Evolutionary conservation across 352 stramenopile species (phyloP).

Genomic region (Blastocystis sp.): DNA sequence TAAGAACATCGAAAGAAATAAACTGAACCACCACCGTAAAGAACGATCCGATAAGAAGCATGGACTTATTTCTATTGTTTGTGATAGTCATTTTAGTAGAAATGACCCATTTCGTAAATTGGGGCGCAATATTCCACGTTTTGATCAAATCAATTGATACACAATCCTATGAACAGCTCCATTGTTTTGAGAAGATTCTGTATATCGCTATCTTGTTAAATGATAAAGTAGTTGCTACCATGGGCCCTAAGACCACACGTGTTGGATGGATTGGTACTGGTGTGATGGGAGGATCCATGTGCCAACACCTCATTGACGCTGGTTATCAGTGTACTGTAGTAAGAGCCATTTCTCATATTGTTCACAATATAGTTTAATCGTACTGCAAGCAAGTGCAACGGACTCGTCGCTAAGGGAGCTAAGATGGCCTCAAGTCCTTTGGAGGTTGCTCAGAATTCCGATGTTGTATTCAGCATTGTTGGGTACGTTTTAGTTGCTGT

Average conservation of each 20-base stretch:
- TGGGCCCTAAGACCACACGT: slow-evolving; percentile 69
- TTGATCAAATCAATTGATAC: neutral
- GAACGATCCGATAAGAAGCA: slow-evolving; percentile 39
- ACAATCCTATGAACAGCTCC: slow-evolving; percentile 18
- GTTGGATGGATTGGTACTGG: slow-evolving; percentile 82
- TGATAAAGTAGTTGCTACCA: slow-evolving; percentile 11
- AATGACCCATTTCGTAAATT: neutral
- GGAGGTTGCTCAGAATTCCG: slow-evolving; percentile 78
- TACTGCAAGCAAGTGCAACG: slow-evolving; percentile 79
- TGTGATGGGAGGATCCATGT: slow-evolving; percentile 85
- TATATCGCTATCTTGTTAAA: neutral
- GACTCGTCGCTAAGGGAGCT: slow-evolving; percentile 77
- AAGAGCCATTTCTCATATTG: neutral
- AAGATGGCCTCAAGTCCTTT: slow-evolving; percentile 77
- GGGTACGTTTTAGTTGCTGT: slow-evolving; percentile 70
- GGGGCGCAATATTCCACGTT: neutral
- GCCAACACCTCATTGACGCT: slow-evolving; percentile 79
- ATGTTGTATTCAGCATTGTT: slow-evolving; percentile 85
- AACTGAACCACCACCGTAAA: slow-evolving; percentile 44
- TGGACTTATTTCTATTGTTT: neutral
- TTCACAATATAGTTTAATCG: slow-evolving; percentile 75
- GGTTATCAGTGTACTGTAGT: slow-evolving; percentile 79
- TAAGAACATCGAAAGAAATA: slow-evolving; percentile 56
- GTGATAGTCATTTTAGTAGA: neutral
- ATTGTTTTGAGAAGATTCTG: slow-evolving; percentile 26